Evolutionary conservation across 2,329 filamentous ascomycete species (phyloP).

Genomic region (Seiridium unicorne): DNA sequence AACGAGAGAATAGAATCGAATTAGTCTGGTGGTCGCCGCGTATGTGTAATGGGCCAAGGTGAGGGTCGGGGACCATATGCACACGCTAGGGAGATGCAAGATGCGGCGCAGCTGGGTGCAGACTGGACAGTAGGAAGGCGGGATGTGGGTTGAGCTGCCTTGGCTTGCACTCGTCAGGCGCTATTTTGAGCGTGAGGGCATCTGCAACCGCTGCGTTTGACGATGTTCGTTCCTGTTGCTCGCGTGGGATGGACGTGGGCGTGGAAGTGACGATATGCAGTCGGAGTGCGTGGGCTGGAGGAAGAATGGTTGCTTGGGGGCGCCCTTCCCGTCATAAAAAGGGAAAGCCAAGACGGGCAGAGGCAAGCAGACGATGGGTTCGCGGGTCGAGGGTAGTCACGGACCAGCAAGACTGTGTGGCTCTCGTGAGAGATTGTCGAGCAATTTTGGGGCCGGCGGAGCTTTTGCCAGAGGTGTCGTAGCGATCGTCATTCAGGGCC

Average conservation of each 20-base stretch:
- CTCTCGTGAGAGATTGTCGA: background rate
- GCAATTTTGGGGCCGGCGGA: slow-evolving; percentile 9
- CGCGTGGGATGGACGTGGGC: background rate
- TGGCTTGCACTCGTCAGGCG: background rate
- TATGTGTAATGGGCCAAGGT: background rate
- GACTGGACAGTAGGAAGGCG: background rate
- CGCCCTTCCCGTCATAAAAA: background rate
- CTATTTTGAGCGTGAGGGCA: background rate
- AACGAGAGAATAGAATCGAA: background rate
- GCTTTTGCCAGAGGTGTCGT: slow-evolving; percentile 2
- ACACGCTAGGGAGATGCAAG: background rate
- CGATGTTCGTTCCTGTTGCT: background rate
- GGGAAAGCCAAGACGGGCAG: background rate
- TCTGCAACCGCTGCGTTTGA: background rate
- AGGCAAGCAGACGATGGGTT: slow-evolving; percentile 4
- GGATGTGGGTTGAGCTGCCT: background rate
- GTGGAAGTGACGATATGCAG: background rate
- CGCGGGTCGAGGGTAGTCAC: background rate
- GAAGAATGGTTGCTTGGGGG: background rate
- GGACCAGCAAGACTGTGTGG: background rate
- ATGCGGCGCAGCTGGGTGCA: background rate
- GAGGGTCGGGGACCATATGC: background rate
- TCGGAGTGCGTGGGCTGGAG: background rate
- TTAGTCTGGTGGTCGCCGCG: background rate
- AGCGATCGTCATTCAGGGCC: slow-evolving; percentile 9